phyloP scores from a whole-genome alignment of 441 rosid genomes.

The Mallotus japonicus region DNA sequence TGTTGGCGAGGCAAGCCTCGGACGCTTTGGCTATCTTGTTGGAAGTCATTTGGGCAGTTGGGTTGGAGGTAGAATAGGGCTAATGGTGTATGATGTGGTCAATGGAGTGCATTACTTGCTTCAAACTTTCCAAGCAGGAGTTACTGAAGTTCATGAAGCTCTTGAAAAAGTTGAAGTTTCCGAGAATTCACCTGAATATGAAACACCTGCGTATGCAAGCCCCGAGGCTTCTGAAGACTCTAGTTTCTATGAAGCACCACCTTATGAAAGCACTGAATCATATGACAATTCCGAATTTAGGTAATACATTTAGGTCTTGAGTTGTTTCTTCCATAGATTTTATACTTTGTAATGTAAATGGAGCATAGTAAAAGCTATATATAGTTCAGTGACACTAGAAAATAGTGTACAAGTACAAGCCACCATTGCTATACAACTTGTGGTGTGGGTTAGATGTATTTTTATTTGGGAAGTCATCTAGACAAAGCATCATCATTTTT shows the following conservation, averaged over 20 bases:
- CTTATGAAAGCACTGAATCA: constrained; percentile 13
- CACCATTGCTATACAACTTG: background rate
- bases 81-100: constrained; percentile 83
- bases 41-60: constrained; percentile 94
- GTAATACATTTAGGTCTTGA: background rate
- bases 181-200: constrained; percentile 24
- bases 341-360: constrained; percentile 2
- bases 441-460: background rate
- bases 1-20: constrained; percentile 68
- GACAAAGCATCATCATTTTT: background rate
- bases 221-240: constrained; percentile 9
- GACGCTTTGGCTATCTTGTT: constrained; percentile 78
- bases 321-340: background rate
- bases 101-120: constrained; percentile 52
- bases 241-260: constrained; percentile 20
- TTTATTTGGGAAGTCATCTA: background rate
- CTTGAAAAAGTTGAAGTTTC: constrained; percentile 10
- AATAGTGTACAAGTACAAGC: constrained; percentile 1
- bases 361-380: background rate
- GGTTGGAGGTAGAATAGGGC: constrained; percentile 87
- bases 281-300: constrained; percentile 23
- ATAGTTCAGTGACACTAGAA: background rate
- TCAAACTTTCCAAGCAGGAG: constrained; percentile 36
- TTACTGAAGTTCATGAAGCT: constrained; percentile 11
- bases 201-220: constrained; percentile 29